Evolutionary conservation across 2,329 filamentous ascomycete genomes (phyloP), one percentile per base, ranked within the genome.

Genomic region (Aspergillus costaricaensis): DNA sequence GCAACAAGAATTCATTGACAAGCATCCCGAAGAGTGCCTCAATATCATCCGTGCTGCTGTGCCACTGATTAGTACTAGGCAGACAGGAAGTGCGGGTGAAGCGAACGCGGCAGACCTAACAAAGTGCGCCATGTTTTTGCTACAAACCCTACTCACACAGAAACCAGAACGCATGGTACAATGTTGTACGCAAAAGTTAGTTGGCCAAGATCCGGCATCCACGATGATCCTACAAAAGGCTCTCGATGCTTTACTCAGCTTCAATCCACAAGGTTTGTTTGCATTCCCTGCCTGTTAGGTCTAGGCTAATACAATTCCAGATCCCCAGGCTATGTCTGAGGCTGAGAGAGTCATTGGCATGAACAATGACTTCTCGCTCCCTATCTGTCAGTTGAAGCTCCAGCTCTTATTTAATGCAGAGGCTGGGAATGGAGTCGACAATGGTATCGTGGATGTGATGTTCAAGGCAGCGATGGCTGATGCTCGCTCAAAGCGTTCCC

Each of bases 351-450:
- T 76, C 15, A 70, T 78, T 38, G 64, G 67, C 14, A 72, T 72
- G 62, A 74, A 75, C 10, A 73, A 77, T 60, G 72, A 78, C 57
- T 77, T 80, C 59, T 80, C 78, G 9, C 69, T 80, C 25, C 75
- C 78, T 5, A 76, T 78, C 44, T 78, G 76, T 51, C 76, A 78
- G 49, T 62, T 79, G 60, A 79, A 79, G 59, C 67, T 80, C 10
- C 76, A 77, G 56, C 64, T 76, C n/a, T 64, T 78, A 15, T 77
- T 79, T 62, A 70, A 72, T 36, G 68, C 67, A 19, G 71, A 72
- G 21, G 61, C 70, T 8, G 65, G 67, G 17, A 62, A 67, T 7
- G 66, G 71, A 6, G 68, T 71, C 17, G 71, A 65, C 54, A 72
- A 68, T 39, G 68, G 62, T 23, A 71, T 80, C 25, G 70, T 77